phyloP scores from a whole-genome alignment of 805 yeast species.

The Wickerhamomyces rabaulensis region DNA sequence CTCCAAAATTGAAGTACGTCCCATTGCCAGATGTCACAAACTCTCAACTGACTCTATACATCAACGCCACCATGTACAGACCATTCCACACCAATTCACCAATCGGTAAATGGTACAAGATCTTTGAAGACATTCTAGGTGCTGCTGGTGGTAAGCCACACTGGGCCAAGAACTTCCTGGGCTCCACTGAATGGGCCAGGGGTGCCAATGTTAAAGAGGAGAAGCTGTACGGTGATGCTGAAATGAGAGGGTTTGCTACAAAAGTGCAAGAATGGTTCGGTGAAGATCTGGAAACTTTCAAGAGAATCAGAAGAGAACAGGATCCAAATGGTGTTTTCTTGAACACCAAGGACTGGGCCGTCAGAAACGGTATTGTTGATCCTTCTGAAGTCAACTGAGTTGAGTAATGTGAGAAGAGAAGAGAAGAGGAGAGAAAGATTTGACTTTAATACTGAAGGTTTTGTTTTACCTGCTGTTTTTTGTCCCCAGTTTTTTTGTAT shows the following conservation, averaged over 20 bases:
- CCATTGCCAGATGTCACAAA: constrained; percentile 45
- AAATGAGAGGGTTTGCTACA: constrained; percentile 75
- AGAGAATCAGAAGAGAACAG: constrained; percentile 54
- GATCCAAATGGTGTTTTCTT: constrained; percentile 84
- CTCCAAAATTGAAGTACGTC: constrained; percentile 62
- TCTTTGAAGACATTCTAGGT: constrained; percentile 74
- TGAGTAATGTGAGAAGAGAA: no score
- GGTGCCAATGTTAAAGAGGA: constrained; percentile 28
- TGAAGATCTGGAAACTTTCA: constrained; percentile 55
- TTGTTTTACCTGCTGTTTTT: background rate
- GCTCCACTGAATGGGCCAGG: constrained; percentile 35
- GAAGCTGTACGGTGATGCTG: constrained; percentile 46
- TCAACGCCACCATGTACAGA: constrained; percentile 93
- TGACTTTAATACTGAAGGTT: background rate
- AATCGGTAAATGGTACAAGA: constrained; percentile 72
- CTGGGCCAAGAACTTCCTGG: constrained; percentile 96
- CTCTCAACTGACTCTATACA: constrained; percentile 75
- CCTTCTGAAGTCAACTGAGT: constrained; percentile 3
- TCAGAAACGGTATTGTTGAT: constrained; percentile 61
- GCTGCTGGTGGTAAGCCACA: constrained; percentile 91
- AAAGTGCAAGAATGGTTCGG: constrained; percentile 79
- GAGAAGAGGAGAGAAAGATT: no score
- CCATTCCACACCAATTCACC: constrained; percentile 80
- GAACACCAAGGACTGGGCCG: constrained; percentile 74
- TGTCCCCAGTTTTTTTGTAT: background rate